Evolutionary conservation across 2,329 filamentous ascomycete species (phyloP).

Genomic region (Ceratocystis destructans): DNA sequence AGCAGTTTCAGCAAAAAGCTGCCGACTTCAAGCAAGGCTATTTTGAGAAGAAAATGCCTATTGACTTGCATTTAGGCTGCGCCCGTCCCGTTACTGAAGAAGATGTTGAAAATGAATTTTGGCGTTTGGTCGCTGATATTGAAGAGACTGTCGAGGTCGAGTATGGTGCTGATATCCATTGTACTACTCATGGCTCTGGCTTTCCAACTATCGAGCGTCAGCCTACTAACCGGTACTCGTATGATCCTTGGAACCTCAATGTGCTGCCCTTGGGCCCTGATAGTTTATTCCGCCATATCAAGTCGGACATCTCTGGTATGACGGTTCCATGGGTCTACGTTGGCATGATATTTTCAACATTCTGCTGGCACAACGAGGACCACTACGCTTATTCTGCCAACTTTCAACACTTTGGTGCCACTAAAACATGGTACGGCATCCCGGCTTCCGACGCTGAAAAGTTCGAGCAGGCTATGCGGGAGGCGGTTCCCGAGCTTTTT

Average conservation of each 20-base stretch:
- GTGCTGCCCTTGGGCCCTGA: constrained; percentile 80
- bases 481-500: constrained; percentile 89
- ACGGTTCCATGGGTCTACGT: constrained; percentile 98
- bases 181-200: constrained; percentile 90
- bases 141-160: constrained; percentile 96
- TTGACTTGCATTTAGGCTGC: constrained; percentile 69
- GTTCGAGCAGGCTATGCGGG: constrained; percentile 88
- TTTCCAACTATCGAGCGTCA: constrained; percentile 91
- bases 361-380: constrained; percentile 98
- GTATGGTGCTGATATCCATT: constrained; percentile 96
- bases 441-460: constrained; percentile 86
- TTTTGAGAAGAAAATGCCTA: constrained; percentile 80
- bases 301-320: constrained; percentile 97
- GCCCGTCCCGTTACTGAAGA: constrained; percentile 78
- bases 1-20: constrained; percentile 91
- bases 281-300: constrained; percentile 91
- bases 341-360: constrained; percentile 98
- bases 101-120: constrained; percentile 92
- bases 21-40: constrained; percentile 90
- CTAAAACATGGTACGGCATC: constrained; percentile 98
- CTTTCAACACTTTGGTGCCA: constrained; percentile 95
- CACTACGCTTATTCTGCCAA: constrained; percentile 97
- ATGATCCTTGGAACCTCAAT: constrained; percentile 92
- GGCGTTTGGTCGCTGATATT: constrained; percentile 83
- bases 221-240: constrained; percentile 72